Evolutionary conservation across 805 yeast genomes (phyloP).

Genomic region (Scheffersomyces amazonensis): DNA sequence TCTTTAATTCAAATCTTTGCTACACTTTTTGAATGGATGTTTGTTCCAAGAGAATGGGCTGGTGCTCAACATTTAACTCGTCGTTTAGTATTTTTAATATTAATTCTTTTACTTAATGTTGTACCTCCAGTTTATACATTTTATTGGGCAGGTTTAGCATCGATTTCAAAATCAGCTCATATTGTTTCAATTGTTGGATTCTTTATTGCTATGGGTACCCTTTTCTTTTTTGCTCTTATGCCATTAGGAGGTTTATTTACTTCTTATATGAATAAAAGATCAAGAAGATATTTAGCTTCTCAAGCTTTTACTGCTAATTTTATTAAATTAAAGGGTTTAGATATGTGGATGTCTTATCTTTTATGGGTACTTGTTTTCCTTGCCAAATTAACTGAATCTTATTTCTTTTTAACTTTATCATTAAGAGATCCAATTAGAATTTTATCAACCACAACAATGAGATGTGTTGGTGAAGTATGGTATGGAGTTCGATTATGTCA

Average conservation of each 20-base stretch:
- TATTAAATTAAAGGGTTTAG: conserved; percentile 76
- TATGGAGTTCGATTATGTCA: conserved; percentile 71
- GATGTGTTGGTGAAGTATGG: conserved; percentile 96
- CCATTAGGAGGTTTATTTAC: conserved; percentile 97
- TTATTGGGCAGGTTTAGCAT: conserved; percentile 69
- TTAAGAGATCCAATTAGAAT: conserved; percentile 93
- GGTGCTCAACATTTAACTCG: conserved; percentile 97
- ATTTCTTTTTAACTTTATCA: conserved; percentile 84
- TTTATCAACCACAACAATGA: conserved; percentile 78
- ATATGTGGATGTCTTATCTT: conserved; percentile 94
- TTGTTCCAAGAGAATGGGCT: conserved; percentile 97
- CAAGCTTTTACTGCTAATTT: conserved; percentile 95
- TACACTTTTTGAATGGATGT: conserved; percentile 88
- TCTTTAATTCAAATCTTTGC: conserved; percentile 78
- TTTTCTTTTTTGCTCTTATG: conserved; percentile 86
- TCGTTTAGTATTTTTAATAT: conserved; percentile 72
- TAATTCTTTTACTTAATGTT: conserved; percentile 68
- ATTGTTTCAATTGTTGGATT: conserved; percentile 84
- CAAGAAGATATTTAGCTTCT: conserved; percentile 87
- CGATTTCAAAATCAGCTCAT: conserved; percentile 67
- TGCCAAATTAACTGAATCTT: conserved; percentile 88
- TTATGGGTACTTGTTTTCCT: conserved; percentile 87
- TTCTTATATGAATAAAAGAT: conserved; percentile 79
- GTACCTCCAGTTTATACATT: conserved; percentile 86
- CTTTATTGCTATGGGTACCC: conserved; percentile 81